Evolutionary conservation across 208 protist genomes (phyloP).

Genomic region (Acanthamoeba quina): DNA sequence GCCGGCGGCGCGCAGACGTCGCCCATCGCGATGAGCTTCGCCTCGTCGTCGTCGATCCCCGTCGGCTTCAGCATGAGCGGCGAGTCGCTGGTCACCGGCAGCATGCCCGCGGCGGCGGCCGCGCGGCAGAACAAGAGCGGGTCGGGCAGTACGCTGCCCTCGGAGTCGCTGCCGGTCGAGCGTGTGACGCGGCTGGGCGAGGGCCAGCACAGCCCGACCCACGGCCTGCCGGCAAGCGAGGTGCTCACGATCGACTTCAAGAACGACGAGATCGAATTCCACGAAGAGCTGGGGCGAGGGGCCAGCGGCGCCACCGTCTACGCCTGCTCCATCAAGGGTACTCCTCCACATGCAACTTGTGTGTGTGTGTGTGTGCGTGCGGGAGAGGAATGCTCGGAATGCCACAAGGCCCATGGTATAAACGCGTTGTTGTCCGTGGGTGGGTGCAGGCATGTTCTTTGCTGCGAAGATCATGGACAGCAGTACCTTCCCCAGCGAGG

Average conservation of each 20-base stretch:
- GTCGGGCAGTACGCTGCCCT: neutral
- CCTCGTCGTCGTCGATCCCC: neutral
- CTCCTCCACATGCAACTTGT: no score
- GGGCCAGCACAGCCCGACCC: neutral
- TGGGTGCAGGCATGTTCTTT: slow-evolving; percentile 22
- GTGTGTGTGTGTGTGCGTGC: no score
- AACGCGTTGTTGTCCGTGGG: no score
- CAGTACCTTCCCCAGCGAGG: slow-evolving; percentile 7
- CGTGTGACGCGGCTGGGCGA: neutral
- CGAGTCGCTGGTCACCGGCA: slow-evolving; percentile 30
- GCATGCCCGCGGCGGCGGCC: neutral
- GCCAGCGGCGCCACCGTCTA: slow-evolving; percentile 37
- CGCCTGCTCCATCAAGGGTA: slow-evolving; percentile 36
- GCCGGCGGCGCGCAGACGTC: neutral
- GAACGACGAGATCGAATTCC: slow-evolving; percentile 61
- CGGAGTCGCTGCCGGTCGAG: neutral
- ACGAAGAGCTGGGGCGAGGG: slow-evolving; percentile 40
- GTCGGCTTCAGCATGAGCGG: neutral
- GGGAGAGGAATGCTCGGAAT: no score
- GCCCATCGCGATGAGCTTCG: neutral
- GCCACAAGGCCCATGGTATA: no score
- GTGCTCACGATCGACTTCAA: slow-evolving; percentile 59
- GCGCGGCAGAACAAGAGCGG: neutral
- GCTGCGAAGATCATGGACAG: slow-evolving; percentile 52
- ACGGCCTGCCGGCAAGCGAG: neutral